A percentile compares a stretch with the other conserved stretches of the same genome.
These are phyloP conservation scores for Straminergon stramineum DNA, from an alignment of 225 moss, liverwort and hornwort species.

Conservation along the genomic window DNA sequence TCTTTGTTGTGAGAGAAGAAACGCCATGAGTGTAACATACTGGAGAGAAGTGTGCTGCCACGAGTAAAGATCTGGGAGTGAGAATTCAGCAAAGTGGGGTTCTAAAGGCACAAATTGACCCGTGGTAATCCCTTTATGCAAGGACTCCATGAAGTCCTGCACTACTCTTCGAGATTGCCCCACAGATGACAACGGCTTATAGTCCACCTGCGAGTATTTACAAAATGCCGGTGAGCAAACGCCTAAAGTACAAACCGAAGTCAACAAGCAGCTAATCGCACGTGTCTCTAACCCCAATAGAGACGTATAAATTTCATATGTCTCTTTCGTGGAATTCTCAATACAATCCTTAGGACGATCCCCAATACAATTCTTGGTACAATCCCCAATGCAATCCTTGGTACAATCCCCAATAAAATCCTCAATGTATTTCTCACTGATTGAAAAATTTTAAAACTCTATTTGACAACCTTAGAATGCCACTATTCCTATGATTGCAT, in stretches of 20 bases:
- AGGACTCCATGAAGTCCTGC: conserved; percentile 84
- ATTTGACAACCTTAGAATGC: neutral
- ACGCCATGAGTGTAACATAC: conserved; percentile 83
- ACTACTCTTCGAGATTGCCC: conserved; percentile 69
- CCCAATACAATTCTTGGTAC: neutral
- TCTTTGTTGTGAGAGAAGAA: conserved; percentile 60
- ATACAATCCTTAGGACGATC: neutral
- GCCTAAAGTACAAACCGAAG: neutral
- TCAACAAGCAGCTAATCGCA: neutral
- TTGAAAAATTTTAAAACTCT: neutral
- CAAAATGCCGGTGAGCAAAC: neutral
- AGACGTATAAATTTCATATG: neutral
- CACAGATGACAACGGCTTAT: conserved; percentile 77
- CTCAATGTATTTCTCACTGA: neutral
- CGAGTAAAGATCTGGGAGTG: conserved; percentile 64
- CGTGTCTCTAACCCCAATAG: neutral
- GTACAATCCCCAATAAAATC: neutral
- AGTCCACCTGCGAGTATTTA: conserved; percentile 60
- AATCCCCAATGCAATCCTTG: neutral
- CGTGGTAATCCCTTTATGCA: conserved; percentile 59
- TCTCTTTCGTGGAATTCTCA: neutral
- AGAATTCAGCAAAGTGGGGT: conserved; percentile 62
- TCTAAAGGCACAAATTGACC: conserved; percentile 76
- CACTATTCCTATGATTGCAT: neutral
- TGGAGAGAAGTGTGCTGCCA: conserved; percentile 98